These are phyloP conservation scores for Aplosporella prunicola DNA, from an alignment of 2,329 filamentous ascomycete genomes.

Conservation along the genomic window DNA sequence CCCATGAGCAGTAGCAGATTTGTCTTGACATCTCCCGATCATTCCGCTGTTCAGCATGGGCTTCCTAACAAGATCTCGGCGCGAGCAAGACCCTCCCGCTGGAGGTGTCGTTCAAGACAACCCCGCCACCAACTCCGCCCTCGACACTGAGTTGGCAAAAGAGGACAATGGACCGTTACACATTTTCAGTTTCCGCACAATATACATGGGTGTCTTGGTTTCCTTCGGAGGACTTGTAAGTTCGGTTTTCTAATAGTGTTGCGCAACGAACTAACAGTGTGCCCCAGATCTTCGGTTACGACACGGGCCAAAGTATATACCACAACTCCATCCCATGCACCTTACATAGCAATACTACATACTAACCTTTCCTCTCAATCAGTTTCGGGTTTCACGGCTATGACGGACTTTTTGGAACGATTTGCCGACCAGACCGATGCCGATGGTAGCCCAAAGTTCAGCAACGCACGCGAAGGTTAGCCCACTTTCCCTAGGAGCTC, in stretches of 20 bases:
- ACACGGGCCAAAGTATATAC: slow-evolving; percentile 15
- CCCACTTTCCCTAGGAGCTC: neutral
- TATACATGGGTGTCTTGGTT: slow-evolving; percentile 23
- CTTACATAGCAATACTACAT: no score
- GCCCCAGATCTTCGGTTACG: slow-evolving; percentile 24
- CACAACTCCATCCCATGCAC: neutral
- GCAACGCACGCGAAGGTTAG: slow-evolving; percentile 25
- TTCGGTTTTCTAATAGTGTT: no score
- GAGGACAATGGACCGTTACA: neutral
- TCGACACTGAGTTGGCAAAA: slow-evolving; percentile 4
- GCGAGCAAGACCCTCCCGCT: slow-evolving; percentile 1
- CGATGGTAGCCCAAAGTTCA: slow-evolving; percentile 19
- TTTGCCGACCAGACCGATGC: slow-evolving; percentile 21
- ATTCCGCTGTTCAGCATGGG: slow-evolving; percentile 1
- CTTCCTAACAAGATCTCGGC: slow-evolving; percentile 1
- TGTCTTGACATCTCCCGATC: neutral
- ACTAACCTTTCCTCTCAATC: neutral
- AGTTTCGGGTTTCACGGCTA: slow-evolving; percentile 24
- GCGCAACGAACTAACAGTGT: neutral
- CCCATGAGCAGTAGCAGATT: neutral
- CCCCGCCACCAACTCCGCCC: neutral
- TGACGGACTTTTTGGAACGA: slow-evolving; percentile 24
- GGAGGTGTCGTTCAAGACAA: neutral
- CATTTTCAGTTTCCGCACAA: slow-evolving; percentile 4
- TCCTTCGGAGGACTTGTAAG: slow-evolving; percentile 25